phyloP scores from a whole-genome alignment of 2,329 filamentous ascomycete genomes.

The Myriosclerotinia scirpicola region DNA sequence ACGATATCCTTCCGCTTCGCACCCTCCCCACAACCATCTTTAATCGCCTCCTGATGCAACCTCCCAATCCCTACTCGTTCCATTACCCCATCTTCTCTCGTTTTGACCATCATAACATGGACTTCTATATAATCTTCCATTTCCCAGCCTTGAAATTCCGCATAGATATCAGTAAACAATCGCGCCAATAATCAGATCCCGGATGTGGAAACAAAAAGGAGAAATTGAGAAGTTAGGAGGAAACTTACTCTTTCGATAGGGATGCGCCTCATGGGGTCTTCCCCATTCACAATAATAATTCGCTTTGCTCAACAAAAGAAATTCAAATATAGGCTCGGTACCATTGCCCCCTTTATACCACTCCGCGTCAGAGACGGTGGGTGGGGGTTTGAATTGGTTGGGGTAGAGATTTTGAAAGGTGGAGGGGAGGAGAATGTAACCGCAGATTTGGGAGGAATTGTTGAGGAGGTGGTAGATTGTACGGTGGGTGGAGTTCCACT shows the following conservation, averaged over 20 bases:
- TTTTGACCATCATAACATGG: neutral
- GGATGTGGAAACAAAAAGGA: no score
- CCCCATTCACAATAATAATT: conserved; percentile 6
- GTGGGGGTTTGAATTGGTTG: neutral
- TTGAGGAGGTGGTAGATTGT: conserved; percentile 17
- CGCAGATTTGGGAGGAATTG: neutral
- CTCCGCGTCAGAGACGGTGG: neutral
- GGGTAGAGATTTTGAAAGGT: neutral
- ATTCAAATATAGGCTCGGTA: conserved; percentile 9
- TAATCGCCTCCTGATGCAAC: conserved; percentile 9
- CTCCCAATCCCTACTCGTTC: conserved; percentile 5
- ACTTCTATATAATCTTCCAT: conserved; percentile 10
- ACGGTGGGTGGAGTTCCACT: conserved; percentile 6
- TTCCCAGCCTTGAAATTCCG: neutral
- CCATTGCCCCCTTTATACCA: neutral
- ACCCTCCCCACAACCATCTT: neutral
- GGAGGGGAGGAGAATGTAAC: conserved; percentile 4
- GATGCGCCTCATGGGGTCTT: conserved; percentile 1
- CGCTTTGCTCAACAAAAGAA: neutral
- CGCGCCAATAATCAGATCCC: no score
- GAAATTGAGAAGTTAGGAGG: no score
- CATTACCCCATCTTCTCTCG: conserved; percentile 4
- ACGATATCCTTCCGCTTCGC: neutral
- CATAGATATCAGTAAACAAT: neutral
- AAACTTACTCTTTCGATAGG: conserved; percentile 1